These are phyloP conservation scores for Cladosporium oxysporum DNA, from an alignment of 2,329 filamentous ascomycete genomes.

Conservation along the genomic window DNA sequence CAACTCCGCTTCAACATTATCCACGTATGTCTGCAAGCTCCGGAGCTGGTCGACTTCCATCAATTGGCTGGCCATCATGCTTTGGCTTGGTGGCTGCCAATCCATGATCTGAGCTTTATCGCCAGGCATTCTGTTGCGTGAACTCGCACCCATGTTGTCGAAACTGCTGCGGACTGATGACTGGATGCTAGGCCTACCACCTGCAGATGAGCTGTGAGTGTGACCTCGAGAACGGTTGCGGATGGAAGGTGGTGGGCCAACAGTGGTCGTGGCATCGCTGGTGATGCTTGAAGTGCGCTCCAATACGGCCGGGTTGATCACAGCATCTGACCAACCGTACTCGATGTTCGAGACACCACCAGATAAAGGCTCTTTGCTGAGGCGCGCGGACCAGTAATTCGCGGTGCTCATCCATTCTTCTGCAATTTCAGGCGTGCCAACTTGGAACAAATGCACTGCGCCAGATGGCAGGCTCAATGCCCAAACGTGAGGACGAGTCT, in stretches of 20 bases:
- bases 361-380: slow-evolving; percentile 89
- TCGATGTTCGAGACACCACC: slow-evolving; percentile 96
- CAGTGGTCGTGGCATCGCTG: slow-evolving; percentile 24
- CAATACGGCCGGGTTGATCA: slow-evolving; percentile 61
- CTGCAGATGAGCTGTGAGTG: slow-evolving; percentile 30
- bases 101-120: slow-evolving; percentile 83
- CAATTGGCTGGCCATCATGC: slow-evolving; percentile 79
- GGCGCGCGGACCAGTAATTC: slow-evolving; percentile 95
- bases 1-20: slow-evolving; percentile 81
- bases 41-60: slow-evolving; percentile 79
- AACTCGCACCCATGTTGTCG: slow-evolving; percentile 49
- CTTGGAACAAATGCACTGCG: slow-evolving; percentile 97
- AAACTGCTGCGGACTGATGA: slow-evolving; percentile 61
- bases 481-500: slow-evolving; percentile 88
- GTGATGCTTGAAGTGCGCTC: slow-evolving; percentile 29
- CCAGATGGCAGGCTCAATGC: slow-evolving; percentile 88
- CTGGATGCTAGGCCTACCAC: slow-evolving; percentile 38
- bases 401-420: slow-evolving; percentile 91
- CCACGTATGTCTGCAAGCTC: slow-evolving; percentile 75
- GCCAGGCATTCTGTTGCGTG: slow-evolving; percentile 71
- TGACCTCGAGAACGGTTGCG: slow-evolving; percentile 26
- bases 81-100: slow-evolving; percentile 87
- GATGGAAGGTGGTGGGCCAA: slow-evolving; percentile 30
- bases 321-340: slow-evolving; percentile 89
- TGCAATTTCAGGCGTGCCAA: slow-evolving; percentile 90